Evolutionary conservation across 1,284 basidiomycete genomes (phyloP), one percentile per base, ranked within the genome.

Genomic region (Papiliotrema laurentii): DNA sequence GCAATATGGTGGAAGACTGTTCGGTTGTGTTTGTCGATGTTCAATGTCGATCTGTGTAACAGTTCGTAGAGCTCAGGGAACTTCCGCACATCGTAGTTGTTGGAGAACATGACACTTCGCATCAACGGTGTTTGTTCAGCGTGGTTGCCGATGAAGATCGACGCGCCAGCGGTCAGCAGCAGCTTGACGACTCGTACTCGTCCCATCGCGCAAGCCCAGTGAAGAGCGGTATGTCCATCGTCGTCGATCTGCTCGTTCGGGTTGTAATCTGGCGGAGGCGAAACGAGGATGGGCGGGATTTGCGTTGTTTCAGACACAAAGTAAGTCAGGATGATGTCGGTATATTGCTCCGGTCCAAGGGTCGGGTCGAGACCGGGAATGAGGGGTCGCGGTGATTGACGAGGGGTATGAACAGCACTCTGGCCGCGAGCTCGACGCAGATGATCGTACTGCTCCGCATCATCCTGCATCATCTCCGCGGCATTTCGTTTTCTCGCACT

Each of bases 131-230:
- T 98, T 73, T 98, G 96, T 24, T 96, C 96, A 22, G 90, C 84
- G 69, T 88, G 88, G 78, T 98, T 99, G 61, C 94, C 91, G 60
- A 89, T 87, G 79, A 97, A 98, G 58, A 97, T 91, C 70, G 97
- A 91, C 11, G 94, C 94, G 25, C 94, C 93, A 2, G 93, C 89
- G 0, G 89, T 87, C 26, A 99, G 80, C 5, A 99, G 80, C 4
- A 98, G 79, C 72, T 97, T 98, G 61, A 98, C 91, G 56, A 98
- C 89, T 36, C 94, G 85, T 50, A 97, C 86, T 44, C 96, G 86
- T 27, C 96, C 96, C 94, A 99, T 98, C 10, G 96, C 96, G 62
- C 91, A 96, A 2, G 94, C 96, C 96, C 96, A 99, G 69, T 99
- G 96, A 18, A 99, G 75, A 19, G 96, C 85, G 0, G 94, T 97